Base-by-base conservation (phyloP, 1,284 basidiomycete species). In the Peniophora sp. region DNA sequence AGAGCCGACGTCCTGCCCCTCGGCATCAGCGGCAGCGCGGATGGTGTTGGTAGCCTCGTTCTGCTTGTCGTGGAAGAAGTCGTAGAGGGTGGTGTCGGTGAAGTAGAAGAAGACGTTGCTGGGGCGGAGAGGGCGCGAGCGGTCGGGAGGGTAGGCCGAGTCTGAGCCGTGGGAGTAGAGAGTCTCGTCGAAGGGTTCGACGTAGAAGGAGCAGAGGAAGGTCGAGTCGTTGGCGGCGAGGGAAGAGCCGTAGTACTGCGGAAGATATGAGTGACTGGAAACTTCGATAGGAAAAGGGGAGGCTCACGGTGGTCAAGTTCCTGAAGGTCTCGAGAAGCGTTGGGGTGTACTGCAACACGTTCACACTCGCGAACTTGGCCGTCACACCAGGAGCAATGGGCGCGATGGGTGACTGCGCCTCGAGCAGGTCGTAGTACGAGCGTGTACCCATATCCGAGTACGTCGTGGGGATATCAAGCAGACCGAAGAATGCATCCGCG, bases 401-500 rank as follows among this genome's bases (percentile, higher is more conserved):
- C 12, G 27, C 27, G 12, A 32, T 32, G 27, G 27, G 27, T 12
- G 27, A 32, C 12, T 32, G 27, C 12, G 27, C 27, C 27, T 32
- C 27, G 2, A 68, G 58, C 0, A 56, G 71, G 18, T 74, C 75
- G 51, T 17, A 17, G 51, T 74, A 74, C 32, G 63, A 64, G 12
- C 72, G 63, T 0, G 73, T 72, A 70, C 32, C 17, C 24, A 46
- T 32, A 35, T 24, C 34, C n/a, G 22, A 48, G 11, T 46, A 24
- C 20, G 47, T 44, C 34, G 14, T 48, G 23, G 42, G 68, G 41
- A 76, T 70, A 1, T 61, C 65, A 15, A 75, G 51, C 51, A 78
- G 74, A 1, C 64, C 64, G 41, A 79, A 76, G 52, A 79, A 80
- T 3, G 76, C 68, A 3, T 75, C 76, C 10, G 60, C 44, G 0